Evolutionary conservation across 805 yeast genomes (phyloP), one percentile per base, ranked within the genome.

Genomic region (Brettanomyces bruxellensis): DNA sequence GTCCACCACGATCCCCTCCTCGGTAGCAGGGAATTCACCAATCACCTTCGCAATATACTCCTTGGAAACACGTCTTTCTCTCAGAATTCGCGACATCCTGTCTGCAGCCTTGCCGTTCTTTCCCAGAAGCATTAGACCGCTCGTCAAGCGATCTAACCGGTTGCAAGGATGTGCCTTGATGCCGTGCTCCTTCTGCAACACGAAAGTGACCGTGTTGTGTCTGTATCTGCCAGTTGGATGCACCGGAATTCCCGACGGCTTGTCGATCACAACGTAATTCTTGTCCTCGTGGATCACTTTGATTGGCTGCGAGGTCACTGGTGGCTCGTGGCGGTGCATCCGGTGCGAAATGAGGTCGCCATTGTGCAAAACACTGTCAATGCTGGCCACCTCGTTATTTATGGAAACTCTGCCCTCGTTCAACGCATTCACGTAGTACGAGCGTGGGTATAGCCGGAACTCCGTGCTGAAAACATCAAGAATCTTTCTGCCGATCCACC

Each of bases 191-290:
- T 79, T 77, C 61, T 86, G 82, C 53, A 93, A 64, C 4, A 88
- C 77, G 60, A 81, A 83, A 9, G 95, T 86, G 22, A 87, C 75
- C 0, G 95, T 78, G 60, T 82, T 78, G 64, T 79, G 78, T 59
- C 93, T 59, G 70, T 81, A 79, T 51, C 90, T 67, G 0, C 98
- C 99, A 0, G 96, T 84, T 3, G 99, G 98, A 61, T 93, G 99
- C 0, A 87, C 95, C 0, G 99, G 97, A 3, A 93, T 74, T 0
- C 99, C 97, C 4, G 93, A 76, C 0, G 99, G 99, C 53, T 93
- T 93, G 61, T 91, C 95, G 23, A 93, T 82, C 3, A 86, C 95
- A 4, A 93, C 70, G 23, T 88, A 60, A 43, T 84, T 76, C 6
- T 83, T 88, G 60, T 87, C 82, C 56, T 89, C 86, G 58, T 72